Evolutionary conservation across 768 basidiomycete species (phyloP).

Genomic region (Boletus patriciae): DNA sequence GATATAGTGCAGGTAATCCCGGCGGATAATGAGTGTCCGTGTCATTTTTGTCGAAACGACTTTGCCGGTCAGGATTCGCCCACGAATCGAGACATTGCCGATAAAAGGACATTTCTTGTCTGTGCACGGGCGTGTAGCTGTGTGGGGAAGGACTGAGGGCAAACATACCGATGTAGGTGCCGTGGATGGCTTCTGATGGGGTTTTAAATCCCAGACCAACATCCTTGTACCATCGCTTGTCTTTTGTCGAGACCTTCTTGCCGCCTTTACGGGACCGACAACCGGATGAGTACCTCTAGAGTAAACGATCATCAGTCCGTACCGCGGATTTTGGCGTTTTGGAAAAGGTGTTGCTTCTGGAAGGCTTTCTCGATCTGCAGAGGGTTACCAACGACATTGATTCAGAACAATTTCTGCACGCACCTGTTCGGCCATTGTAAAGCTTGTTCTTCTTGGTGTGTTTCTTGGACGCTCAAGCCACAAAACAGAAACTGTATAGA

Average conservation of each 20-base stretch:
- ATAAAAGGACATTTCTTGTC: constrained; percentile 99
- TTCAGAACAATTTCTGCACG: constrained; percentile 14
- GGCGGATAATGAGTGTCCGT: constrained; percentile 95
- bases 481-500: constrained; percentile 42
- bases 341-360: constrained; percentile 98
- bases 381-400: neutral
- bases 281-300: constrained; percentile 10
- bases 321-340: constrained; percentile 94
- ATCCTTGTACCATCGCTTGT: constrained; percentile 99
- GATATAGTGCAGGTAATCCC: constrained; percentile 93
- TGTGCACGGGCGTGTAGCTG: constrained; percentile 29
- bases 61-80: constrained; percentile 96
- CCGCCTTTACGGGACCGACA: constrained; percentile 46
- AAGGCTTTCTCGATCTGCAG: constrained; percentile 91
- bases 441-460: constrained; percentile 13
- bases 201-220: constrained; percentile 97
- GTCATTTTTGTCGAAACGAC: constrained; percentile 99
- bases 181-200: constrained; percentile 90
- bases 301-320: constrained; percentile 38
- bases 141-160: neutral
- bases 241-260: constrained; percentile 91
- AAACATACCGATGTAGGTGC: constrained; percentile 89
- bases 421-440: constrained; percentile 64
- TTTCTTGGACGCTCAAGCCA: constrained; percentile 34
- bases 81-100: constrained; percentile 95